These are phyloP conservation scores for Cladophialophora carrionii DNA, from an alignment of 2,329 filamentous ascomycete species.

Conservation along the genomic window DNA sequence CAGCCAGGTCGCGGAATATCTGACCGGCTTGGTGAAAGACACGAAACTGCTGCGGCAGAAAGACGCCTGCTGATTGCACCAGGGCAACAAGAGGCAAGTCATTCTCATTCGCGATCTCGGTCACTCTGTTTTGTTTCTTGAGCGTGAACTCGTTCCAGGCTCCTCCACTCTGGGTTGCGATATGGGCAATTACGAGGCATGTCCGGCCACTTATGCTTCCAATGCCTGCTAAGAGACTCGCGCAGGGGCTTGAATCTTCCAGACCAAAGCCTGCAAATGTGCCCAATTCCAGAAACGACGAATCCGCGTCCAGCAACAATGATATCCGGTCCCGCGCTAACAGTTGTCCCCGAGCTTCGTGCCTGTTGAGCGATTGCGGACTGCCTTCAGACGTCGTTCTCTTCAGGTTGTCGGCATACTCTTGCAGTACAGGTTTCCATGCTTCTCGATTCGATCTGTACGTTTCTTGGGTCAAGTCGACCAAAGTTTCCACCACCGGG, in stretches of 20 bases:
- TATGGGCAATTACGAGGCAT: constrained; percentile 49
- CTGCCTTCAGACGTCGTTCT: constrained; percentile 42
- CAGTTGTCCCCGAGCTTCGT: constrained; percentile 41
- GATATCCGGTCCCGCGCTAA: constrained; percentile 47
- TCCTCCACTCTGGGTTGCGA: constrained; percentile 50
- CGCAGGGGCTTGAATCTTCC: constrained; percentile 46
- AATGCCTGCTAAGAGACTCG: constrained; percentile 47
- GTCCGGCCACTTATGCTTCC: constrained; percentile 45
- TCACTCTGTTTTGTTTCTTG: constrained; percentile 46
- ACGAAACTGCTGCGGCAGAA: constrained; percentile 51
- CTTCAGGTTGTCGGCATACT: constrained; percentile 41
- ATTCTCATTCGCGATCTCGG: constrained; percentile 48
- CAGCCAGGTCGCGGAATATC: constrained; percentile 49
- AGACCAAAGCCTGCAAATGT: constrained; percentile 46
- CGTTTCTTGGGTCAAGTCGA: constrained; percentile 36
- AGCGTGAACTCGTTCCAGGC: constrained; percentile 50
- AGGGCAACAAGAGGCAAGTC: constrained; percentile 47
- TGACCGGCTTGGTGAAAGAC: constrained; percentile 53
- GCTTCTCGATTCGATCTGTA: constrained; percentile 36
- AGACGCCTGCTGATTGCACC: constrained; percentile 50
- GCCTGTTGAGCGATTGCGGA: constrained; percentile 40
- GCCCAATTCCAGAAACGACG: constrained; percentile 48
- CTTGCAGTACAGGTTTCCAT: constrained; percentile 43
- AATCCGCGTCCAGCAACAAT: constrained; percentile 46
- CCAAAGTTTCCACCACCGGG: constrained; percentile 15